phyloP scores from a whole-genome alignment of 768 basidiomycete genomes.

The Leccinum subgranulosum region DNA sequence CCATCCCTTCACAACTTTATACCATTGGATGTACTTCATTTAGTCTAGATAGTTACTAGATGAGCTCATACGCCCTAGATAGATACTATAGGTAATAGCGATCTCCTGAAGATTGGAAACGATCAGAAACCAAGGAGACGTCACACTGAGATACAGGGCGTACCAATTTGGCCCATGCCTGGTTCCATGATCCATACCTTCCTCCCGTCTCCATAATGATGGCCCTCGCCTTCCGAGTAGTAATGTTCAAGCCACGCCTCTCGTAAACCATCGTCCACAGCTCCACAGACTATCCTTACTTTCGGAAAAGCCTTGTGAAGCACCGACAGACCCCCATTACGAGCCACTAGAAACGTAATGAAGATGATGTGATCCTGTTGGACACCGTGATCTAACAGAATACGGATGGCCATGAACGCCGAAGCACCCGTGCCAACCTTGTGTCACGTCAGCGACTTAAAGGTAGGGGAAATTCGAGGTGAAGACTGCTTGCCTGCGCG shows the following conservation, averaged over 20 bases:
- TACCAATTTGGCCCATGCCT: conserved; percentile 87
- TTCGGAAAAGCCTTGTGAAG: conserved; percentile 80
- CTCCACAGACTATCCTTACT: conserved; percentile 82
- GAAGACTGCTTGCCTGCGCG: conserved; percentile 57
- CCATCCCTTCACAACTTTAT: conserved; percentile 8
- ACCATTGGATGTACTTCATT: conserved; percentile 1
- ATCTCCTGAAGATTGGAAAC: conserved; percentile 29
- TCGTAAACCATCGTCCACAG: conserved; percentile 72
- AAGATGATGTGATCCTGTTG: conserved; percentile 83
- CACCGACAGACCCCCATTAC: conserved; percentile 73
- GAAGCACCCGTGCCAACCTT: conserved; percentile 93
- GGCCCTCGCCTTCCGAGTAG: conserved; percentile 42
- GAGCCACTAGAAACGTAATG: conserved; percentile 83
- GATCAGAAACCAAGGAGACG: neutral
- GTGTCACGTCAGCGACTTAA: neutral
- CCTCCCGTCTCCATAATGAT: conserved; percentile 46
- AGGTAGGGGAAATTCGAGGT: neutral
- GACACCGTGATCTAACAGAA: conserved; percentile 91
- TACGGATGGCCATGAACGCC: conserved; percentile 92
- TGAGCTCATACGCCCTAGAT: conserved; percentile 1
- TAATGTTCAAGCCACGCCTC: conserved; percentile 70
- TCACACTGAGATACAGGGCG: conserved; percentile 10
- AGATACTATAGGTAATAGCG: conserved; percentile 36
- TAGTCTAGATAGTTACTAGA: conserved; percentile 1
- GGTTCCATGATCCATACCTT: conserved; percentile 85